phyloP scores from a whole-genome alignment of 78 protist species.

The Dictyostelium brefeldianum region DNA sequence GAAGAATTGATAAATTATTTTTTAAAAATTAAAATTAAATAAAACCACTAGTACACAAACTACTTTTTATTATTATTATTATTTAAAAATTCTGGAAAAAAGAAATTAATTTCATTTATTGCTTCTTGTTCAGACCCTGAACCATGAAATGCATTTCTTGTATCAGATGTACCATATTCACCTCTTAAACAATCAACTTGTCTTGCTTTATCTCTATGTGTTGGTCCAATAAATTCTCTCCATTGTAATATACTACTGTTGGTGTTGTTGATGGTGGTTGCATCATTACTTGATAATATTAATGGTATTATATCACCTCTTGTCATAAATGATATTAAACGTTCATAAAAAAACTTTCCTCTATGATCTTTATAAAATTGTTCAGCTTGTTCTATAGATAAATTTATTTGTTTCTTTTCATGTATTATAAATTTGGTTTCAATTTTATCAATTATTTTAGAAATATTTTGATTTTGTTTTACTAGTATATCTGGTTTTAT shows the following conservation, averaged over 20 bases:
- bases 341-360: conserved; percentile 78
- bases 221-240: conserved; percentile 81
- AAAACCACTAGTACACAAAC: background rate
- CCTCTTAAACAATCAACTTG: conserved; percentile 61
- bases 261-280: background rate
- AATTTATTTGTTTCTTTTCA: conserved; percentile 6
- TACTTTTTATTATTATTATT: background rate
- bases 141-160: conserved; percentile 75
- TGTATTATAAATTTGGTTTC: conserved; percentile 34
- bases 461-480: conserved; percentile 24
- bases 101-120: conserved; percentile 42
- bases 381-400: conserved; percentile 50
- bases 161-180: conserved; percentile 67
- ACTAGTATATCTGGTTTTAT: conserved; percentile 64
- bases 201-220: conserved; percentile 76
- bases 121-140: conserved; percentile 67
- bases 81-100: conserved; percentile 47
- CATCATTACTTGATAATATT: conserved; percentile 19
- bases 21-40: background rate
- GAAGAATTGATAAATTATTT: background rate
- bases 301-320: conserved; percentile 71
- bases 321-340: conserved; percentile 69
- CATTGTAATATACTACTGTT: conserved; percentile 29
- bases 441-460: conserved; percentile 5
- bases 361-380: conserved; percentile 72